Base-by-base conservation (phyloP, 83 land plant genomes). In the Diphasiastrum complanatum region DNA sequence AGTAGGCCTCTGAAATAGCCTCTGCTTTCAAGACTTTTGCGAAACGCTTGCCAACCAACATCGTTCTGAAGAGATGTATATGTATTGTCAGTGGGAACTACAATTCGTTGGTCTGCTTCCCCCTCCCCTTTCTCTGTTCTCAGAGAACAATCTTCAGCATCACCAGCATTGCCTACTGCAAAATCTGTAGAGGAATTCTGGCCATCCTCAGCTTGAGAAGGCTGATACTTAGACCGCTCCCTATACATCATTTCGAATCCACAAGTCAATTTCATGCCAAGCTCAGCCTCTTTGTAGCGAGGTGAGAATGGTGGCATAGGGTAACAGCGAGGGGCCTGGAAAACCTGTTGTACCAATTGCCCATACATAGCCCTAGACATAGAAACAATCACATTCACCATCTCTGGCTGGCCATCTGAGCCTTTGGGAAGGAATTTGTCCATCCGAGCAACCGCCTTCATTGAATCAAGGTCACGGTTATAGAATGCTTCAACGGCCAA, bases 201-300 rank as follows among this genome's bases (percentile, higher is more conserved):
- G 23, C 32, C 41, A 52, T 70, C 54, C 25, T 36, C 58, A 3
- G 5, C 37, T 18, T 25, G 12, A 14, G 30, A 28, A 8, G 43
- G 43, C 48, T 60, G 50, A 65, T 34, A 65, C 54, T 41, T 51
- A 57, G 61, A 47, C 47, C 91, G 66, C 64, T 72, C 69, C 70
- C 81, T 77, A 79, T 93, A 93, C 83, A 85, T 76, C 91, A 93
- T 93, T 73, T 93, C 98, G 64, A 93, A 81, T 51, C 98, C 98
- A 67, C 96, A 88, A 27, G 96, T 78, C 1, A 93, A 77, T 77
- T 93, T 93, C 91, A 93, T 78, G 29, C 98, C 98, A 54, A 85
- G 20, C 51, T 85, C 98, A 0, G 95, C 96, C 35, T 85, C 88
- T 67, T 37, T 27, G 60, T 48, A 71, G 25, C 51, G 48, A 56